Conservation (phyloP, 2,329 filamentous ascomycete species). For the Apiospora hydei region DNA sequence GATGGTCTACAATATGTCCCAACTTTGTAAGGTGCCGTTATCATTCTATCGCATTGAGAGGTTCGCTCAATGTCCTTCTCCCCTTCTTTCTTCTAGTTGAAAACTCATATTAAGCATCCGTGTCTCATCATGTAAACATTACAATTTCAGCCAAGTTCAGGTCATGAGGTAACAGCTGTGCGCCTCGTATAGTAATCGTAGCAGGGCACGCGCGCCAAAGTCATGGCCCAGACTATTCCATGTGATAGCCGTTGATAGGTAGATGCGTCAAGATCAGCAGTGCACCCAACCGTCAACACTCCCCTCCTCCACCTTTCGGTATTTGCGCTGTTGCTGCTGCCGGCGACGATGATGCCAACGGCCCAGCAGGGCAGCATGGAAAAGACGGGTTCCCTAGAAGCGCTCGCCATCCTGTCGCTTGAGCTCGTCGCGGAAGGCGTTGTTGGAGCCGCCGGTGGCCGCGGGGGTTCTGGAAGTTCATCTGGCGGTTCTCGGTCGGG, state of each 20-base stretch:
- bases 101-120: constrained; percentile 10
- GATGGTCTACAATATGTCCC: background rate
- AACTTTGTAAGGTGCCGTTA: background rate
- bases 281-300: background rate
- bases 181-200: too few species aligned
- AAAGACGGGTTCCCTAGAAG: constrained; percentile 31
- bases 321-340: background rate
- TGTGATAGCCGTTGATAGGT: background rate
- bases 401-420: constrained; percentile 54
- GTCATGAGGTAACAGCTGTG: background rate
- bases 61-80: background rate
- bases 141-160: background rate
- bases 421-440: constrained; percentile 59
- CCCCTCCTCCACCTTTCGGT: background rate
- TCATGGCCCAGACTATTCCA: background rate
- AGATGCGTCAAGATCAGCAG: background rate
- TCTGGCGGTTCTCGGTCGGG: constrained; percentile 52
- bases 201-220: too few species aligned
- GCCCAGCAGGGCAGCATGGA: background rate
- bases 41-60: background rate
- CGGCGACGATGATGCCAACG: background rate
- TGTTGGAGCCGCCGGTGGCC: constrained; percentile 44
- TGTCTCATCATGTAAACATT: constrained; percentile 20
- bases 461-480: constrained; percentile 42
- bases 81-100: background rate